Evolutionary conservation across 2,329 filamentous ascomycete species (phyloP).

Genomic region (Sclerotiophoma versabilis): DNA sequence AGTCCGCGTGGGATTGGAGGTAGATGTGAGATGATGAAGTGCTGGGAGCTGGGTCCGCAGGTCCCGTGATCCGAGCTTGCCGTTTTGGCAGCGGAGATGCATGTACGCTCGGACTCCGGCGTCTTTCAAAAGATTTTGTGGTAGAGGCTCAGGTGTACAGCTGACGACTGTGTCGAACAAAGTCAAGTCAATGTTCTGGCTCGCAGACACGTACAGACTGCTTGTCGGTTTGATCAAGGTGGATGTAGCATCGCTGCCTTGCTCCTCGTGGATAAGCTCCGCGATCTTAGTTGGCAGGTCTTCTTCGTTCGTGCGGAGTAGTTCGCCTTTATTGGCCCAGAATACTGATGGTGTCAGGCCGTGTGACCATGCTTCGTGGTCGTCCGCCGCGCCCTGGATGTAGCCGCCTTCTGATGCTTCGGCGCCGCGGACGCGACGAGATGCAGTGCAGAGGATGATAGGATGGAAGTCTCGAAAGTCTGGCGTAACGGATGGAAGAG

Average conservation of each 20-base stretch:
- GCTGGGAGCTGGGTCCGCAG: slow-evolving; percentile 74
- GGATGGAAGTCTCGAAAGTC: slow-evolving; percentile 68
- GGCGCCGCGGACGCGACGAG: slow-evolving; percentile 71
- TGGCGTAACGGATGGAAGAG: slow-evolving; percentile 55
- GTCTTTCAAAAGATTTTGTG: slow-evolving; percentile 2
- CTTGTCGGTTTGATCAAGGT: slow-evolving; percentile 54
- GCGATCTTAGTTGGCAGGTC: slow-evolving; percentile 64
- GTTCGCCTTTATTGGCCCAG: slow-evolving; percentile 70
- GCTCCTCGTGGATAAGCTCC: slow-evolving; percentile 46
- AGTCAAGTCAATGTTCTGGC: slow-evolving; percentile 47
- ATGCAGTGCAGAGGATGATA: slow-evolving; percentile 86
- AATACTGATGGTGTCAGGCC: slow-evolving; percentile 81
- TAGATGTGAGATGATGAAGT: slow-evolving; percentile 63
- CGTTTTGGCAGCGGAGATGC: slow-evolving; percentile 70
- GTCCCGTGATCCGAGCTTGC: slow-evolving; percentile 82
- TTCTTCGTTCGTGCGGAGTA: slow-evolving; percentile 71
- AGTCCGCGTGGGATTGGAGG: background rate
- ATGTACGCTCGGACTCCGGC: slow-evolving; percentile 54
- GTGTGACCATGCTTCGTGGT: slow-evolving; percentile 89
- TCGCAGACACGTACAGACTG: slow-evolving; percentile 50
- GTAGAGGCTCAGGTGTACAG: slow-evolving; percentile 54
- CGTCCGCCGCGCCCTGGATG: slow-evolving; percentile 93
- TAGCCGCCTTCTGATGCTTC: slow-evolving; percentile 78
- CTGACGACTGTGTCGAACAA: slow-evolving; percentile 51
- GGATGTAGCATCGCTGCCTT: slow-evolving; percentile 24